Base-by-base conservation (phyloP, 148 eudicot genomes). In the Chenopodium album region DNA sequence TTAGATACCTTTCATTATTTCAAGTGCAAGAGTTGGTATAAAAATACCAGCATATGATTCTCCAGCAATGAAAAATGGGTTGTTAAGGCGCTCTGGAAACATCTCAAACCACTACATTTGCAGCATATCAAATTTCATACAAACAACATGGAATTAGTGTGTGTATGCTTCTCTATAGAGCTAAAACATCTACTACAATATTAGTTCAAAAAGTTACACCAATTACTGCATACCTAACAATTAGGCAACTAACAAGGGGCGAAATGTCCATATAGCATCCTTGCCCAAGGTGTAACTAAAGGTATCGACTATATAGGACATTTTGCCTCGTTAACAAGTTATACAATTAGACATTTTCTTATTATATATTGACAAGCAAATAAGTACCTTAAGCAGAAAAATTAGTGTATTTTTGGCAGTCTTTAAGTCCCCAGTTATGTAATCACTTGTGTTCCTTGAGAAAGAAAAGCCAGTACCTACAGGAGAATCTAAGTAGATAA, bases 41-140 rank as follows among this genome's bases (percentile, higher is more conserved):
- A 73, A 86, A 41, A 88, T 76, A 29, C 90, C 88, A 31, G 88
- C 88, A 54, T 86, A 88, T 11, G 90, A 88, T 78, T 88, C 90
- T 22, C 90, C 90, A 19, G 84, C 71, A 17, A 86, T 80, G 85
- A 65, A 86, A 67, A 88, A 88, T 17, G 90, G 87, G 47, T 86
- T 86, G 26, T 70, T n/a, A 32, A 74, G 31, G 67, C 75, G 83
- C 73, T 86, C 82, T 1, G 82, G 82, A 70, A 66, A 88, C 46
- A 66, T 78, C 46, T 71, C 29, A 47, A 88, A 79, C 90, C 90
- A 88, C 90, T 85, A 82, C 2, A 13, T 7, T 70, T 48, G 72
- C 47, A 80, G 7, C 79, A 75, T 1, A 16, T 32, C 65, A 84
- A 11, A 16, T 54, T 56, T 64, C 2, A 12, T 64, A 64, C 10